Conservation (phyloP, 768 basidiomycete species). For the Termitomyces sp. region DNA sequence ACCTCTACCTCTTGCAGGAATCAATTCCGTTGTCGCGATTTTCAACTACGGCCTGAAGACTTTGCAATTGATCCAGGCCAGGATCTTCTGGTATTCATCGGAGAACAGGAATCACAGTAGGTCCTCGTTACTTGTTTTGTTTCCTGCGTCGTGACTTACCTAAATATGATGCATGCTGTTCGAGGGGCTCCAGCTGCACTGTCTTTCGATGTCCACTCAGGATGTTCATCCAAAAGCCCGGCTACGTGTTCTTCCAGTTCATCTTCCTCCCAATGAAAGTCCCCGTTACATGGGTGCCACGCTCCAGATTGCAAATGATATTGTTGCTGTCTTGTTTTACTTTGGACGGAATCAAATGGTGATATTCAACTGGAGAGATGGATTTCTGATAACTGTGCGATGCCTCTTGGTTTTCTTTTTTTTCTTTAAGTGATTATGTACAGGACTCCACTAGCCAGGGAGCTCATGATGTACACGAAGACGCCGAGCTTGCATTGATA, state of each 20-base stretch:
- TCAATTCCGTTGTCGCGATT: slow-evolving; percentile 21
- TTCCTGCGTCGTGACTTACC: neutral
- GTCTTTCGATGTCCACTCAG: slow-evolving; percentile 39
- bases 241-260: slow-evolving; percentile 19
- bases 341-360: slow-evolving; percentile 22
- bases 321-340: slow-evolving; percentile 41
- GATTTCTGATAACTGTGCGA: slow-evolving; percentile 7
- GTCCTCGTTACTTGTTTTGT: neutral
- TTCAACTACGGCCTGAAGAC: slow-evolving; percentile 41
- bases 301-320: slow-evolving; percentile 49
- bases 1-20: slow-evolving; percentile 11
- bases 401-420: too few species aligned
- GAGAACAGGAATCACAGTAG: slow-evolving; percentile 17
- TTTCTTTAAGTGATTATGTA: too few species aligned
- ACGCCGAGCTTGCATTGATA: slow-evolving; percentile 42
- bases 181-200: slow-evolving; percentile 24
- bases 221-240: slow-evolving; percentile 36
- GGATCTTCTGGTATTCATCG: slow-evolving; percentile 39
- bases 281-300: slow-evolving; percentile 23
- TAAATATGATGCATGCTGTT: neutral
- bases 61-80: slow-evolving; percentile 66
- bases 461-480: slow-evolving; percentile 15
- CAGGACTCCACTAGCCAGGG: too few species aligned
- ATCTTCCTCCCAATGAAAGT: slow-evolving; percentile 14
- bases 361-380: slow-evolving; percentile 18